Conservation (phyloP, 805 yeast genomes). For the Candida koratica region DNA sequence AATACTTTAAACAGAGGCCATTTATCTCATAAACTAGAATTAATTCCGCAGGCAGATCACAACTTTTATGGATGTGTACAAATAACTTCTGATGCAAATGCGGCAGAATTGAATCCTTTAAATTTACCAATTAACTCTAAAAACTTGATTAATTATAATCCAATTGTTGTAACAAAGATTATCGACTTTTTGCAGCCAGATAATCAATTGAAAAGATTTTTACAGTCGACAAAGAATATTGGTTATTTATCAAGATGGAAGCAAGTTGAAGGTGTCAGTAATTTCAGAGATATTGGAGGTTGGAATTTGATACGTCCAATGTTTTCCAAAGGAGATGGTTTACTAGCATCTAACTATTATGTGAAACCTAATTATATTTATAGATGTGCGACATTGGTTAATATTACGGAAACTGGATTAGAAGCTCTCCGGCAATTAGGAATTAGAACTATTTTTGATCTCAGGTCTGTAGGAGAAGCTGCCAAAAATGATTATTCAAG, state of each 20-base stretch:
- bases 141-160: slow-evolving; percentile 54
- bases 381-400: slow-evolving; percentile 60
- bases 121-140: slow-evolving; percentile 43
- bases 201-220: slow-evolving; percentile 53
- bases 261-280: slow-evolving; percentile 59
- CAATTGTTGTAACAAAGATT: slow-evolving; percentile 47
- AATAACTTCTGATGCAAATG: slow-evolving; percentile 32
- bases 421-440: slow-evolving; percentile 39
- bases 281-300: slow-evolving; percentile 81
- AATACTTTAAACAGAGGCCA: slow-evolving; percentile 54
- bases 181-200: slow-evolving; percentile 45
- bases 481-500: slow-evolving; percentile 41
- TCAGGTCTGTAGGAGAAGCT: slow-evolving; percentile 60
- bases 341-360: slow-evolving; percentile 23
- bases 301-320: slow-evolving; percentile 44
- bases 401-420: slow-evolving; percentile 50
- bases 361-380: slow-evolving; percentile 54
- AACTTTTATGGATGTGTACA: slow-evolving; percentile 58
- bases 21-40: slow-evolving; percentile 43
- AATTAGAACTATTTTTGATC: slow-evolving; percentile 58
- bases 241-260: slow-evolving; percentile 55
- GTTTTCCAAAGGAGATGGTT: slow-evolving; percentile 13
- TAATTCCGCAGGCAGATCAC: slow-evolving; percentile 75
- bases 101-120: slow-evolving; percentile 32
- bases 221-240: slow-evolving; percentile 29